phyloP scores from a whole-genome alignment of 2,329 filamentous ascomycete genomes.

The Ambrosiella cleistominuta region DNA sequence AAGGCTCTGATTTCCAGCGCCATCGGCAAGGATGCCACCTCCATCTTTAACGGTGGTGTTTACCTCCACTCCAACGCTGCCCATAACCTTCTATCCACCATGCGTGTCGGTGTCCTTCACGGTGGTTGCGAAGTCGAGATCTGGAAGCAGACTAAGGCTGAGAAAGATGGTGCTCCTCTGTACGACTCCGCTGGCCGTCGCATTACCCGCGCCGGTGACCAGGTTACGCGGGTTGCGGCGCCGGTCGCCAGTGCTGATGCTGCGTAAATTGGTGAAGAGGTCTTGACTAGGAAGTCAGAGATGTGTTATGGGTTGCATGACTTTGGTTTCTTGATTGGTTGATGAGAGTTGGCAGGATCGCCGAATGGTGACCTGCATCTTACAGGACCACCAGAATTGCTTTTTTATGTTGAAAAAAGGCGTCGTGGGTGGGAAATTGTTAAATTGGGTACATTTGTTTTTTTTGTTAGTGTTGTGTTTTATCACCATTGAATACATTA shows the following conservation, averaged over 20 bases:
- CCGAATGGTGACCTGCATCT: background rate
- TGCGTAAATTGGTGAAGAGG: slow-evolving; percentile 32
- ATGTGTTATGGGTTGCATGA: background rate
- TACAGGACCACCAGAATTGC: background rate
- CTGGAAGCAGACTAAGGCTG: slow-evolving; percentile 73
- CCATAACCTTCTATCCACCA: slow-evolving; percentile 74
- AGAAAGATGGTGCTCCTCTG: slow-evolving; percentile 62
- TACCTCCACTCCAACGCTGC: slow-evolving; percentile 82
- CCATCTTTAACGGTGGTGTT: slow-evolving; percentile 82
- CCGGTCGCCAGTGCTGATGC: slow-evolving; percentile 72
- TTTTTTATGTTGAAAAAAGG: background rate
- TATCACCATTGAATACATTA: background rate
- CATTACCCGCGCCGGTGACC: slow-evolving; percentile 69
- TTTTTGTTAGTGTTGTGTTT: background rate
- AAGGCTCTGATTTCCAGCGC: slow-evolving; percentile 70
- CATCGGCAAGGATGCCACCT: slow-evolving; percentile 74
- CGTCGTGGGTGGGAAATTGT: background rate
- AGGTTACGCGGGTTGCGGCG: slow-evolving; percentile 67
- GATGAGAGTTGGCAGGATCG: background rate
- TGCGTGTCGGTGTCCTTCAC: slow-evolving; percentile 72
- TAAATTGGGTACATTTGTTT: background rate
- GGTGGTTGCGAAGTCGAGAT: slow-evolving; percentile 82
- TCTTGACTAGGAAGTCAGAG: background rate
- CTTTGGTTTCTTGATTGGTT: background rate
- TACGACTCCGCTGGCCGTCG: slow-evolving; percentile 67